phyloP scores from a whole-genome alignment of 31 red algal species.

The Bonnemaisonia californica region DNA sequence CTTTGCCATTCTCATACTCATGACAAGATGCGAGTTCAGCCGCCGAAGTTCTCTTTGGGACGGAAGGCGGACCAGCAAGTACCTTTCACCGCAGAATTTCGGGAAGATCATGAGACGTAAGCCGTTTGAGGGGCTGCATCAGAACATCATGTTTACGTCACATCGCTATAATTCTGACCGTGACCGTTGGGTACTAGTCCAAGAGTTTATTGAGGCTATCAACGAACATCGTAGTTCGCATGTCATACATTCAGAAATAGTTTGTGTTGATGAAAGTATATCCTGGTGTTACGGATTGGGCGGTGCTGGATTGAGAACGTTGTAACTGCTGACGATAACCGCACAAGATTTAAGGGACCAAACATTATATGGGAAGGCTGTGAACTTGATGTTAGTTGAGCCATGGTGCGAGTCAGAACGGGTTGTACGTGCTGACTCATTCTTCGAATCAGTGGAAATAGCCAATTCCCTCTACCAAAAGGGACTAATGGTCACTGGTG shows the following conservation, averaged over 20 bases:
- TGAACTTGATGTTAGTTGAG: background rate
- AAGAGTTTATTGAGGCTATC: background rate
- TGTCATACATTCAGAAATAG: background rate
- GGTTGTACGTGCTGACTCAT: background rate
- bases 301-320: background rate
- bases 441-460: background rate
- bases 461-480: background rate
- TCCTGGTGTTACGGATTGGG: conserved; percentile 13
- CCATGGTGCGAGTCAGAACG: background rate
- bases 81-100: background rate
- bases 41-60: background rate
- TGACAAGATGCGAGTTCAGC: background rate
- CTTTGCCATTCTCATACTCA: conserved; percentile 8
- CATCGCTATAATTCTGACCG: too few species aligned
- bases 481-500: conserved; percentile 2
- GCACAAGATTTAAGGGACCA: too few species aligned
- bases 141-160: background rate
- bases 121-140: background rate
- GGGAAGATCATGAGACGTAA: background rate
- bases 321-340: background rate
- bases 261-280: conserved; percentile 22
- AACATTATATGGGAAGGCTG: background rate
- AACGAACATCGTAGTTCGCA: background rate
- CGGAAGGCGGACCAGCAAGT: background rate
- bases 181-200: conserved; percentile 1